phyloP scores from a whole-genome alignment of 169 alveolate species.

The Perkinsus chesapeaki region DNA sequence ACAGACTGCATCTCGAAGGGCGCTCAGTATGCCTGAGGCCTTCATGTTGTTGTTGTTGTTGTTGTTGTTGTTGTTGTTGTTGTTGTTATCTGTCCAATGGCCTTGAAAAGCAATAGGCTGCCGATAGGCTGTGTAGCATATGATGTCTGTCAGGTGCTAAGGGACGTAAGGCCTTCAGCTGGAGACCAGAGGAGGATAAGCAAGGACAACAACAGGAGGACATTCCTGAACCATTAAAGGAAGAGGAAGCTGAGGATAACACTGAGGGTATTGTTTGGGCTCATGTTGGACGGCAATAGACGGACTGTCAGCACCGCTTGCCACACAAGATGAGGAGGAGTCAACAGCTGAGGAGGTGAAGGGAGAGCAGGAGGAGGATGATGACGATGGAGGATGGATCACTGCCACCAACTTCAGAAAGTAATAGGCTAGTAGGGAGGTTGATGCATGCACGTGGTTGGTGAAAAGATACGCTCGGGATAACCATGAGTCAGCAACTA shows the following conservation, averaged over 20 bases:
- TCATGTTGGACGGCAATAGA: background rate
- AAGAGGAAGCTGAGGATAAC: slow-evolving; percentile 1
- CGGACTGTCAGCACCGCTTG: background rate
- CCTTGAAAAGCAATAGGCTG: too few species aligned
- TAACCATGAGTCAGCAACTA: slow-evolving; percentile 1
- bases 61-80: too few species aligned
- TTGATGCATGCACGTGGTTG: background rate
- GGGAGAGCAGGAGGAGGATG: background rate
- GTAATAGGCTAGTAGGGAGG: background rate
- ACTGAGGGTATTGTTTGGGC: background rate
- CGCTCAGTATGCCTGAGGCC: too few species aligned
- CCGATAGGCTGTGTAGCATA: background rate
- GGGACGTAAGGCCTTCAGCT: slow-evolving; percentile 19
- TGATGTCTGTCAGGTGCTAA: slow-evolving; percentile 7
- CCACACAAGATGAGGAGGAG: background rate
- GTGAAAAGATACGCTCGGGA: background rate
- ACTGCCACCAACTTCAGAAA: background rate
- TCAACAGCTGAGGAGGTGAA: background rate
- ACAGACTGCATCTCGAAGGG: too few species aligned
- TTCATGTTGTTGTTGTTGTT: too few species aligned
- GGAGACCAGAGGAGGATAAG: slow-evolving; percentile 20
- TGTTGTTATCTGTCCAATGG: too few species aligned
- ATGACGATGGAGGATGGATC: background rate
- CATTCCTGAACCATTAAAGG: too few species aligned
- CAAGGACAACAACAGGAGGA: background rate